Evolutionary conservation across 1,139 yeast species (phyloP), one percentile per base, ranked within the genome.

Genomic region (Lodderomyces metapsilosis): DNA sequence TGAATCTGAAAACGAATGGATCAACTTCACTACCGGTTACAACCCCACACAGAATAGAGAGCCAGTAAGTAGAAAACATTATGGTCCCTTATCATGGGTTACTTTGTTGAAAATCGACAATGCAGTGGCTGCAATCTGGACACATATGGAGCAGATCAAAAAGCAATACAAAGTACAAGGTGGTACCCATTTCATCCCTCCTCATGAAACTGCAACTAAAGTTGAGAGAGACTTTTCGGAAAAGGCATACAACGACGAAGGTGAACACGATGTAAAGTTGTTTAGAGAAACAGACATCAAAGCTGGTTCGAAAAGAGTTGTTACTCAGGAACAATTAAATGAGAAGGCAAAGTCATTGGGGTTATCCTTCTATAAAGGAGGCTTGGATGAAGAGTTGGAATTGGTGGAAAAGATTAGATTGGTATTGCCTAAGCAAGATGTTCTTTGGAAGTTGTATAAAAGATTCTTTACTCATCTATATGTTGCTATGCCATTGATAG

Each of bases 401-500:
- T 46, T 60, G 34, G 47, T 62, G 28, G 59, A 62, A 34, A 58
- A 61, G 45, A 68, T 79, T 12, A 57, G 69, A 32, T 57, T 64
- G 28, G 64, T 67, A 2, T 52, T 79, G 27, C 84, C 84, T 0
- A 53, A 54, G 4, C 66, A 59, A 34, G 68, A 62, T 41, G 65
- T 68, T 1, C 51, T 76, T 2, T 76, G 82, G 81, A 49, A 66
- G 25, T 61, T 73, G 3, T 52, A 76, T n/a, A 64, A 68, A 24
- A 54, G 75, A 21, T 79, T 66, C 49, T 78, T 78, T 53, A 51
- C 53, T 2, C 60, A 63, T 23, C 62, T 76, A 10, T 75, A 74
- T 45, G 74, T 76, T 0, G 63, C 71, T 37, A 52, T 66, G 43
- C 83, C 84, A 2, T 62, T 69, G 39, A 38, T 78, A 8, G 81